Base-by-base conservation (phyloP, 305 asterid species). In the Solanum aculeatissimum region DNA sequence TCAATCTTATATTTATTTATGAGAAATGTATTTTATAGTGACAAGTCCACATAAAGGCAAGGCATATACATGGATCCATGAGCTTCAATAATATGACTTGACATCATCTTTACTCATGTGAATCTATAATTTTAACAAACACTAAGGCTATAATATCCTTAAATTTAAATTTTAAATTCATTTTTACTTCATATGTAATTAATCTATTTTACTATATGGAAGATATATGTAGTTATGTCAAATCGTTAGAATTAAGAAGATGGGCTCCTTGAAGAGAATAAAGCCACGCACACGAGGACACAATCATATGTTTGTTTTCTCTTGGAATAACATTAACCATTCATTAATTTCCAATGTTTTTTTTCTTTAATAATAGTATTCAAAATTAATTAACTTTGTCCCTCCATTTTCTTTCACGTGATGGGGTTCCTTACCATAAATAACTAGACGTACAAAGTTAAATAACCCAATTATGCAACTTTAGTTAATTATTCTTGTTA, bases 281-380 rank as follows among this genome's bases (percentile, higher is more conserved):
- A 77, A 77, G 23, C 65, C 82, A 77, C 53, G 82, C 82, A 77
- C 82, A 77, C 82, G 65, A 77, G 82, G 65, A 77, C 82, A 77
- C 65, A 77, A 77, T 51, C 82, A 77, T 27, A 29, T 77, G 82
- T 29, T 77, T 77, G 82, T 77, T 77, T 77, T 77, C 82, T 77
- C 65, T 77, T 77, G 82, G 82, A 77, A 77, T 77, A 51, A 77
- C 63, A 77, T 77, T 75, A 77, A 77, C 82, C 45, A 51, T 49
- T 3, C 45, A 51, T 77, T 51, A 77, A 77, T 11, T 49, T 25
- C 63, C 10, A 49, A 49, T 75, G 21, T 51, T 77, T 27, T 51
- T 47, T 77, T 77, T 69, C 7, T 35, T 40, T 70, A 40, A 16
- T 77, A 29, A 77, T 77, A 27, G 40, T 27, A 9, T 27, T 32